phyloP scores from a whole-genome alignment of 2,329 filamentous ascomycete genomes.

The Pseudocercospora vitis region DNA sequence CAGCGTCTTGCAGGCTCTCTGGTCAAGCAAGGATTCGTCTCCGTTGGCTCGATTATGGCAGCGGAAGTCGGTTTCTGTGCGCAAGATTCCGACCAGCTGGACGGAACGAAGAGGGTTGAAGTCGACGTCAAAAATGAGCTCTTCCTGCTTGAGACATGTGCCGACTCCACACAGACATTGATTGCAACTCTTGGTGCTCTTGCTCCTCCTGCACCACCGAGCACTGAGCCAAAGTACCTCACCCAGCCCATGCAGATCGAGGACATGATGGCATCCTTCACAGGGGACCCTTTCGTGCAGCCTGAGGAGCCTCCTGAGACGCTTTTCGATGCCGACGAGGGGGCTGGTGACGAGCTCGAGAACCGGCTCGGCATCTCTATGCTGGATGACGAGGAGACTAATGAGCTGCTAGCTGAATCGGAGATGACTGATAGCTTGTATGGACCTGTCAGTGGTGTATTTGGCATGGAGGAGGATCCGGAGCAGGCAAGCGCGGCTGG shows the following conservation, averaged over 20 bases:
- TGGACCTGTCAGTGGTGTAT: slow-evolving; percentile 35
- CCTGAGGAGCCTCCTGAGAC: slow-evolving; percentile 62
- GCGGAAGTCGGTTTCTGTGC: slow-evolving; percentile 69
- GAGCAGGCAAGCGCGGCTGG: slow-evolving; percentile 24
- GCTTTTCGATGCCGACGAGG: slow-evolving; percentile 38
- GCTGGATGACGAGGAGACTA: slow-evolving; percentile 30
- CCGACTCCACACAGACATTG: slow-evolving; percentile 93
- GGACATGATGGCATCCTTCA: slow-evolving; percentile 86
- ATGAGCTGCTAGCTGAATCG: slow-evolving; percentile 42
- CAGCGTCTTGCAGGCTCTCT: slow-evolving; percentile 46
- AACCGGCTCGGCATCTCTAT: slow-evolving; percentile 29
- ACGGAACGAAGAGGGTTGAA: slow-evolving; percentile 67
- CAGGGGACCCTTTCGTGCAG: slow-evolving; percentile 74
- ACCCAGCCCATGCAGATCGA: slow-evolving; percentile 83
- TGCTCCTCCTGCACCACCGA: slow-evolving; percentile 78
- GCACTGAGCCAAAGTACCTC: slow-evolving; percentile 78
- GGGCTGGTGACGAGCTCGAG: slow-evolving; percentile 33
- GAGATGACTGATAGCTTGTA: slow-evolving; percentile 38
- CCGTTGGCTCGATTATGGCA: slow-evolving; percentile 82
- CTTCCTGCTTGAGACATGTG: slow-evolving; percentile 89
- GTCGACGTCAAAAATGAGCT: slow-evolving; percentile 83
- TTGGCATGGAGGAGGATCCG: slow-evolving; percentile 28
- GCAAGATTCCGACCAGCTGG: slow-evolving; percentile 55
- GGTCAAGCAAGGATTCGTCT: slow-evolving; percentile 71
- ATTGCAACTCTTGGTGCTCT: slow-evolving; percentile 76